Base-by-base conservation (phyloP, 371 early-diverging fungal species). In the Funneliformis caledonium region DNA sequence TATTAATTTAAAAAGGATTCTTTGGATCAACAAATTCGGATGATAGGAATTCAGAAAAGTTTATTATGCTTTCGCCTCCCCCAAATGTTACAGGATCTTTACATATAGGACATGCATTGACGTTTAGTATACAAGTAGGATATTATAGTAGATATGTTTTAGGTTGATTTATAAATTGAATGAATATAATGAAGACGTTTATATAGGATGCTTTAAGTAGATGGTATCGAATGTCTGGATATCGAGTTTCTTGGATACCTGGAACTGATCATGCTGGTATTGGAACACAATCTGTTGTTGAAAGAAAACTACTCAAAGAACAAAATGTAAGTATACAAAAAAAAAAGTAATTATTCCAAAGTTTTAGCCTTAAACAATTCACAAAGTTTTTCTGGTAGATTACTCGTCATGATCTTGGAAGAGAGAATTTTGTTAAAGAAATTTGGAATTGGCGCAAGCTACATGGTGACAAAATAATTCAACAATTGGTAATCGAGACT, bases 211-310 rank as follows among this genome's bases (percentile, higher is more conserved):
- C 94, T 10, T 81, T 98, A 76, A 93, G 91, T 0, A 89, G 99
- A 47, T 97, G 95, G 93, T 88, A 94, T 73, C 91, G 98, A 19
- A 96, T 98, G 96, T 85, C 88, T 14, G 97, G 97, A 42, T 89
- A 94, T 76, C 86, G 91, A 31, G 94, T 94, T 0, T 88, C 94
- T 12, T 99, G 94, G 91, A 90, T 97, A 19, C 98, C 98, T 16
- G 99, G 99, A 16, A 94, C 94, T 81, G 99, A 99, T 83, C 99
- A 99, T 85, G 99, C 99, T 22, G 99, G 99, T 69, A 99, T 99
- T 81, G 96, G 97, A 19, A 98, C 98, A 0, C 98, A 99, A 83
- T 91, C 95, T 1, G 97, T 99, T 12, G 97, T 99, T 6, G 97
- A 97, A 85, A 96, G 96, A 85, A 89, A 93, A 82, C 82, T 98